Conservation (phyloP, 805 yeast genomes). For the Candida orba region DNA sequence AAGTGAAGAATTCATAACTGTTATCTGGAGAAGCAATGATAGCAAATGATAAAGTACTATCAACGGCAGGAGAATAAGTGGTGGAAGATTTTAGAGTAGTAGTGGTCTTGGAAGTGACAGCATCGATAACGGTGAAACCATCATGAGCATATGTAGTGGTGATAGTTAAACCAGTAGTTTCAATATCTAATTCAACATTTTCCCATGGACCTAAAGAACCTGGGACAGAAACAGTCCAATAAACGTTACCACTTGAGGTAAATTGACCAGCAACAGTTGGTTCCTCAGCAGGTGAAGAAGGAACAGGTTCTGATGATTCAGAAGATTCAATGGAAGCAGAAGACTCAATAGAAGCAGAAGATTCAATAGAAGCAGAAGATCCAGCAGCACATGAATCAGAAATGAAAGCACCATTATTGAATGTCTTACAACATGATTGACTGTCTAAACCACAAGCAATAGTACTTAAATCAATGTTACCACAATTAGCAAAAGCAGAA, state of each 20-base stretch:
- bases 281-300: background rate
- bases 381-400: background rate
- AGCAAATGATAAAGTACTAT: background rate
- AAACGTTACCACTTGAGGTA: background rate
- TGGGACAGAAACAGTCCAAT: background rate
- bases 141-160: background rate
- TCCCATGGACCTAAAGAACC: background rate
- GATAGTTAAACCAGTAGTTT: background rate
- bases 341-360: background rate
- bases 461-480: background rate
- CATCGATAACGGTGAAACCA: background rate
- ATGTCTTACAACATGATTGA: background rate
- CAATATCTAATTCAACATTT: background rate
- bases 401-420: background rate
- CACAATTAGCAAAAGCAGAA: background rate
- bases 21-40: background rate
- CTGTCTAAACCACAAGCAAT: background rate
- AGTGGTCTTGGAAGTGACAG: background rate
- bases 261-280: background rate
- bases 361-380: background rate
- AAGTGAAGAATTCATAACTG: background rate
- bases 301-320: no score
- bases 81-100: background rate
- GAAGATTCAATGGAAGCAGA: background rate
- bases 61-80: background rate